These are phyloP conservation scores for Yarrowia sp. DNA, from an alignment of 805 yeast genomes.

Conservation along the genomic window DNA sequence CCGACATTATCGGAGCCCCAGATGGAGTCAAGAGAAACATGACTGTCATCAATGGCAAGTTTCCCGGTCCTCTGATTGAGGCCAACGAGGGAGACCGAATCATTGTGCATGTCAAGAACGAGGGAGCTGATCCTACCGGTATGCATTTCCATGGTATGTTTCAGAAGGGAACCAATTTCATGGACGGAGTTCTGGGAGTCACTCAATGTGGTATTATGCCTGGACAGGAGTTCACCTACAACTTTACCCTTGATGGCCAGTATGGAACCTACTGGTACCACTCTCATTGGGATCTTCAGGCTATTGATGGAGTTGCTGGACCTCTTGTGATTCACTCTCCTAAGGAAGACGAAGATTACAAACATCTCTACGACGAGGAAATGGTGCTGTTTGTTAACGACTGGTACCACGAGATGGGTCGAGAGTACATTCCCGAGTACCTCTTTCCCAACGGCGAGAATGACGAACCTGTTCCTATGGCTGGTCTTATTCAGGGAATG, in stretches of 20 bases:
- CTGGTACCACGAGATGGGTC: conserved; percentile 41
- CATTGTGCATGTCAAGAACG: conserved; percentile 42
- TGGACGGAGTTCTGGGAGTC: conserved; percentile 52
- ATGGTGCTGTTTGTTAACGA: conserved; percentile 43
- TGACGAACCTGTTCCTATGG: conserved; percentile 41
- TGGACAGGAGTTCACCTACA: conserved; percentile 44
- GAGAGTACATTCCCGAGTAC: conserved; percentile 39
- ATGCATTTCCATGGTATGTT: conserved; percentile 56
- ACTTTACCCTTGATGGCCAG: conserved; percentile 43
- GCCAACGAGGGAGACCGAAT: conserved; percentile 41
- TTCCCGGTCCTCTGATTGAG: conserved; percentile 51
- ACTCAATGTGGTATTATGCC: conserved; percentile 51
- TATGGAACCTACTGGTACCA: conserved; percentile 58
- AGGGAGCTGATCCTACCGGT: conserved; percentile 41
- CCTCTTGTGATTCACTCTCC: conserved; percentile 45
- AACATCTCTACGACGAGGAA: conserved; percentile 35
- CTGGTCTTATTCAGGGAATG: conserved; percentile 45
- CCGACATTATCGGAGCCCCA: conserved; percentile 30
- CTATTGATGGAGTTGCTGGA: conserved; percentile 50
- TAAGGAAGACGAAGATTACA: conserved; percentile 37
- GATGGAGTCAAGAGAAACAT: conserved; percentile 36
- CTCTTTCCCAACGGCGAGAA: conserved; percentile 44
- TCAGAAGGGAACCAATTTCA: conserved; percentile 46
- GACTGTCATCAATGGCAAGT: conserved; percentile 44
- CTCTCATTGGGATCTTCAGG: conserved; percentile 48